Evolutionary conservation across 352 stramenopile species (phyloP).

Genomic region (Pythium sukuiense): DNA sequence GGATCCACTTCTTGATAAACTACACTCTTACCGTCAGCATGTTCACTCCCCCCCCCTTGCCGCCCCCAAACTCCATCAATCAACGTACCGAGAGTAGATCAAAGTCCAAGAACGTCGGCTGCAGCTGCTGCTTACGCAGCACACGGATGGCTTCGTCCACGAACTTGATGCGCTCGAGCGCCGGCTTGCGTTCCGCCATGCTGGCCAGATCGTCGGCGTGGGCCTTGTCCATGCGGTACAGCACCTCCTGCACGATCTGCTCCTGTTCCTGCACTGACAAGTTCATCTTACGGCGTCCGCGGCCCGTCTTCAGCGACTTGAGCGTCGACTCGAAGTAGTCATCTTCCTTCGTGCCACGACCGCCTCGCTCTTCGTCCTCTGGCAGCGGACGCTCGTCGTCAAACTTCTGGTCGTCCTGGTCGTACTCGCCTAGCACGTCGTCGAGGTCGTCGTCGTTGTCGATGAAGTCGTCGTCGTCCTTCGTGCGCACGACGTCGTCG

Average conservation of each 20-base stretch:
- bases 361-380: constrained; percentile 35
- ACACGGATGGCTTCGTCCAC: constrained; percentile 70
- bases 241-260: constrained; percentile 82
- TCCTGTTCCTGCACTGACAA: constrained; percentile 87
- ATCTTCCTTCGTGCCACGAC: constrained; percentile 42
- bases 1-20: constrained; percentile 91
- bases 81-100: constrained; percentile 70
- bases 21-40: constrained; percentile 15
- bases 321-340: constrained; percentile 83
- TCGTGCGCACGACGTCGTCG: constrained; percentile 66
- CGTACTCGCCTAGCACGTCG: constrained; percentile 81
- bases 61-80: too few relatives aligned
- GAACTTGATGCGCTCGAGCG: constrained; percentile 88
- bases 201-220: constrained; percentile 69
- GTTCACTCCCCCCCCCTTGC: too few relatives aligned
- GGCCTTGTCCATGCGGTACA: constrained; percentile 89
- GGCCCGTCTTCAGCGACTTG: constrained; percentile 83
- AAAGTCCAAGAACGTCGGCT: constrained; percentile 88
- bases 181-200: constrained; percentile 57
- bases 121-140: constrained; percentile 80
- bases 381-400: constrained; percentile 78
- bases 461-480: constrained; percentile 88
- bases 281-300: constrained; percentile 66
- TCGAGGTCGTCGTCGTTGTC: constrained; percentile 84
- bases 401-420: constrained; percentile 69